Evolutionary conservation across 768 basidiomycete genomes (phyloP), one percentile per base, ranked within the genome.

Genomic region (Tricholoma saponaceum): DNA sequence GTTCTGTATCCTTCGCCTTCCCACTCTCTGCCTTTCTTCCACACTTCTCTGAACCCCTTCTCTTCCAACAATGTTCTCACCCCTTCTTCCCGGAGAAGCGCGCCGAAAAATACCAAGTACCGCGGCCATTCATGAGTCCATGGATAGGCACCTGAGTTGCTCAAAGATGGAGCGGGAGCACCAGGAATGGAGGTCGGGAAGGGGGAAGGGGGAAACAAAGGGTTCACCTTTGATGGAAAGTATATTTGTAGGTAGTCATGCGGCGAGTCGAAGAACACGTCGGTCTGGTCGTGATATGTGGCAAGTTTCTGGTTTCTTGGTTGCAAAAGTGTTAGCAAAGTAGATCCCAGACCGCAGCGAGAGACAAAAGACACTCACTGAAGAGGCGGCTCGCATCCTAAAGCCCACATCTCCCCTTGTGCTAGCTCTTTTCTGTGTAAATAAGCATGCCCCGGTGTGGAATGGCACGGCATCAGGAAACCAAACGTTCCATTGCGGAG

Each of bases 381-480:
- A 1, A 96, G 70, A 0, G 96, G 96, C 1, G 97, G 97, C 67
- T 98, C 96, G 66, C 97, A 99, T 5, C 90, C 89, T 22, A 99
- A 69, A 20, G 89, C 83, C 94, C 95, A 98, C 64, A 88, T 74
- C 53, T 75, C 72, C 7, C 83, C 82, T 12, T 74, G 67, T 20
- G 82, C 83, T 8, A 92, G 78, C 51, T 88, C 79, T 23, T 76
- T 73, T 18, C 84, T 77, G 69, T 98, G 97, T 7, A 98, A 68
- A 70, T 94, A 88, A 1, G 93, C 85, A 66, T 92, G 89, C 74
- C 91, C 94, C 5, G 96, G 96, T 1, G 91, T 92, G 20, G 95
- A 97, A 73, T 99, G 96, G 61, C 97, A 99, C 9, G 97, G 96
- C 91, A 94, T 95, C 20, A 98, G 72, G 64, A 93, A 86, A 0